Percentiles rank a stretch among this genome's conserved stretches.
Conservation (phyloP, 108 stramenopile species). For the Nitzschia putrida region DNA sequence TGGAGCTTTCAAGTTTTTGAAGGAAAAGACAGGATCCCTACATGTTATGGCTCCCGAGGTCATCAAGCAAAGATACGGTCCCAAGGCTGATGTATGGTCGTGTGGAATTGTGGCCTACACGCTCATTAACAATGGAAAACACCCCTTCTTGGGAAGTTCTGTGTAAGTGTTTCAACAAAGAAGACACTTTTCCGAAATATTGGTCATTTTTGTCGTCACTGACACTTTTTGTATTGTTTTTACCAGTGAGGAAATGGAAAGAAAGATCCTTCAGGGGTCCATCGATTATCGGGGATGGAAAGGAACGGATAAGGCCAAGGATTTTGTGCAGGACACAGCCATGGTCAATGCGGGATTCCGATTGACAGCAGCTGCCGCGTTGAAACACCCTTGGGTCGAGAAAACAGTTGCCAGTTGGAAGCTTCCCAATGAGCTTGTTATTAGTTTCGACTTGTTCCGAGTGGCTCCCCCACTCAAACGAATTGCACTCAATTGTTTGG, state of each 20-base stretch:
- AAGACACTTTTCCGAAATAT: not conserved
- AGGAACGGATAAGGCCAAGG: constrained; percentile 47
- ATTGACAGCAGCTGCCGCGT: constrained; percentile 37
- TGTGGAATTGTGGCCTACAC: constrained; percentile 70
- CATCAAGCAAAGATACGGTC: constrained; percentile 66
- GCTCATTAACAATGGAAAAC: constrained; percentile 53
- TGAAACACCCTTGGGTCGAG: constrained; percentile 60
- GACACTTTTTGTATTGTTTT: not conserved
- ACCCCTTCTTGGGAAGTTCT: constrained; percentile 59
- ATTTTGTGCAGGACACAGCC: constrained; percentile 50
- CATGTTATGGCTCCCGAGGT: constrained; percentile 86
- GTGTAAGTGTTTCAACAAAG: constrained; percentile 22
- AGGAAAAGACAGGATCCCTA: constrained; percentile 37
- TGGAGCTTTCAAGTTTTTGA: constrained; percentile 35
- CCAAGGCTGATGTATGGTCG: constrained; percentile 82
- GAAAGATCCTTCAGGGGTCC: constrained; percentile 55
- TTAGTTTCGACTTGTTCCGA: constrained; percentile 49
- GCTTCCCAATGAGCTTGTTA: constrained; percentile 28
- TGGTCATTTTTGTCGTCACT: not conserved
- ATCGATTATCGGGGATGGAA: constrained; percentile 36
- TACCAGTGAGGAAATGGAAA: constrained; percentile 41
- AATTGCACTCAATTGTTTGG: constrained; percentile 69
- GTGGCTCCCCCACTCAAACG: constrained; percentile 58
- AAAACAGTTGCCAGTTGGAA: constrained; percentile 20
- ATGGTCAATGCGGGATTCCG: constrained; percentile 56